These are phyloP conservation scores for Melanomma pulvis-pyrius DNA, from an alignment of 495 filamentous ascomycete genomes.

Conservation along the genomic window DNA sequence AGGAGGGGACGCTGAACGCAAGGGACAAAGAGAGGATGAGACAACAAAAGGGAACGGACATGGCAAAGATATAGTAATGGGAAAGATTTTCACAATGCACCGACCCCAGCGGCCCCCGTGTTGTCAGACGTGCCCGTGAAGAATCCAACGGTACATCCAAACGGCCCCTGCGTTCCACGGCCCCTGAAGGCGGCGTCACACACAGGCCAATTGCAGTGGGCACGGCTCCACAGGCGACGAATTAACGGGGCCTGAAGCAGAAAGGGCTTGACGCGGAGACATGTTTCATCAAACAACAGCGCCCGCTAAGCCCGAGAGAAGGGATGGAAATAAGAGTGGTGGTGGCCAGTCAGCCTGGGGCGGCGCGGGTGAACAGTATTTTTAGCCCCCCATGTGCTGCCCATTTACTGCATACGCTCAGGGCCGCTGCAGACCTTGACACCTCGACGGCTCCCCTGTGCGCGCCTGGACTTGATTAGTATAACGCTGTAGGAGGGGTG, in stretches of 20 bases:
- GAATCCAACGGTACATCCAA: slow-evolving; percentile 15
- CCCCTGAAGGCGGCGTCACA: slow-evolving; percentile 23
- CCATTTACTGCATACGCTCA: slow-evolving; percentile 10
- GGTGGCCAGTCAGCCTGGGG: slow-evolving; percentile 26
- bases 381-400: slow-evolving; percentile 29
- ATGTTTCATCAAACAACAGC: slow-evolving; percentile 31
- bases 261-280: slow-evolving; percentile 23
- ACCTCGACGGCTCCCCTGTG: neutral
- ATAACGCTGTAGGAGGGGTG: neutral
- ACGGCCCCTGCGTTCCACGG: slow-evolving; percentile 28
- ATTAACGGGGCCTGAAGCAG: slow-evolving; percentile 14
- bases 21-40: neutral
- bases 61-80: slow-evolving; percentile 19
- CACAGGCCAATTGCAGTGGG: slow-evolving; percentile 16
- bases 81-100: slow-evolving; percentile 29
- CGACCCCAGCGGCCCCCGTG: slow-evolving; percentile 12
- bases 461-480: neutral
- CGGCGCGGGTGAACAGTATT: slow-evolving; percentile 14
- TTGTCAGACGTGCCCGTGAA: slow-evolving; percentile 20
- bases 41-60: slow-evolving; percentile 11
- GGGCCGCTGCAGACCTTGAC: slow-evolving; percentile 1
- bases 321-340: slow-evolving; percentile 8
- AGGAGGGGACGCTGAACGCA: slow-evolving; percentile 20
- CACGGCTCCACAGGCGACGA: slow-evolving; percentile 3
- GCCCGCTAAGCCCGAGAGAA: slow-evolving; percentile 26